A percentile compares a stretch with the other conserved stretches of the same genome.
phyloP scores from a whole-genome alignment of 306 rosid genomes.

The Dalbergia cochinchinensis region DNA sequence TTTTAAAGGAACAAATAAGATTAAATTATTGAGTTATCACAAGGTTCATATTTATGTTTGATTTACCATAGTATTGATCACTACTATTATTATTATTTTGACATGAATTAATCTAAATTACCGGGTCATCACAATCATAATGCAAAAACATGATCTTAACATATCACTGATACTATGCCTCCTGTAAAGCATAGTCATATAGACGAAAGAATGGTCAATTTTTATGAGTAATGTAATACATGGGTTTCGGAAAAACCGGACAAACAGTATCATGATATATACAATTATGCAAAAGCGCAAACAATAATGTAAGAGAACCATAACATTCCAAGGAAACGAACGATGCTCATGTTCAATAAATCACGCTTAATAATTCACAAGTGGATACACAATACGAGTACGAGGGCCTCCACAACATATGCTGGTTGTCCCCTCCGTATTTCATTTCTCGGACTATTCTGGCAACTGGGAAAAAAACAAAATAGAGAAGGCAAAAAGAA shows the following conservation, averaged over 20 bases:
- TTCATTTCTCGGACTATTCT: background rate
- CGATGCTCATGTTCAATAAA: slow-evolving; percentile 3
- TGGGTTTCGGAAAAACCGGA: slow-evolving; percentile 32
- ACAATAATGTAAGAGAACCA: slow-evolving; percentile 29
- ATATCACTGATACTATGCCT: slow-evolving; percentile 43
- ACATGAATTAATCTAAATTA: too few species aligned
- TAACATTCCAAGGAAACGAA: slow-evolving; percentile 39
- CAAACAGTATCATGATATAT: slow-evolving; percentile 16
- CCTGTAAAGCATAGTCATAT: slow-evolving; percentile 3
- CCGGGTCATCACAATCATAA: too few species aligned
- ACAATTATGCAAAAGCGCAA: slow-evolving; percentile 22
- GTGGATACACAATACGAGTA: background rate
- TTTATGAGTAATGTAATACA: background rate
- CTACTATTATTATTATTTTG: too few species aligned
- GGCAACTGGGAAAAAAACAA: background rate
- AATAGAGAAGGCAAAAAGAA: background rate
- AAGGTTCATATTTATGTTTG: too few species aligned
- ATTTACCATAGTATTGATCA: too few species aligned
- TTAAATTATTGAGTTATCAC: too few species aligned
- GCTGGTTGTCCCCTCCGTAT: slow-evolving; percentile 4
- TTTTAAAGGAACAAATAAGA: too few species aligned
- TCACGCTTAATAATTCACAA: slow-evolving; percentile 36
- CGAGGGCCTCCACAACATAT: slow-evolving; percentile 34
- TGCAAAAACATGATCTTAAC: slow-evolving; percentile 37
- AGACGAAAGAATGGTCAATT: slow-evolving; percentile 31